Conservation (phyloP, 2,329 filamentous ascomycete genomes). For the Sporothrix brasiliensis region DNA sequence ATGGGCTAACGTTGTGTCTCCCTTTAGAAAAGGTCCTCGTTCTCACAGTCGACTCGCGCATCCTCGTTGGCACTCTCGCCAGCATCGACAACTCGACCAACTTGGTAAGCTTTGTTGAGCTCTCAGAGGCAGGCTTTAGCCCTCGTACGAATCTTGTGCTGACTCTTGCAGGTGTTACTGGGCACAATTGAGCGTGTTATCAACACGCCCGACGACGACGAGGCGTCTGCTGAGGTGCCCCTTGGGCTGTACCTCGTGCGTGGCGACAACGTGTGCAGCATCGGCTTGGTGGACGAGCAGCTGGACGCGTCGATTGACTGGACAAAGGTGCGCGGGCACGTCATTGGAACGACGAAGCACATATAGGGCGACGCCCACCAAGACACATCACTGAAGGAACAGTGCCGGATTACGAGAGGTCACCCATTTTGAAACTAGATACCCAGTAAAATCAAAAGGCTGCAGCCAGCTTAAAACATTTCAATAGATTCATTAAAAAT, state of each 20-base stretch:
- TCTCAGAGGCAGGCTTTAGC: background rate
- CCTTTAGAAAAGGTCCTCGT: constrained; percentile 82
- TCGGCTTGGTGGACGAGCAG: constrained; percentile 86
- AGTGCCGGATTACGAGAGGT: background rate
- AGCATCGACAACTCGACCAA: constrained; percentile 93
- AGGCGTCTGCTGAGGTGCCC: constrained; percentile 76
- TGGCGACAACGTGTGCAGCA: constrained; percentile 90
- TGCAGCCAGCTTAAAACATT: background rate
- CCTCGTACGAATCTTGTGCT: background rate
- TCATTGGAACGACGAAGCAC: constrained; percentile 85
- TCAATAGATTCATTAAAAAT: background rate
- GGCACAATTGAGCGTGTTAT: constrained; percentile 89
- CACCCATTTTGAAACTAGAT: constrained; percentile 22
- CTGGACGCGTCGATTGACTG: constrained; percentile 91
- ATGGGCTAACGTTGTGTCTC: background rate
- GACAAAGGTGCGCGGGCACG: constrained; percentile 81
- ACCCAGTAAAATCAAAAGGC: constrained; percentile 24
- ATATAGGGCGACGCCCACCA: constrained; percentile 41
- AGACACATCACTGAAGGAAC: background rate
- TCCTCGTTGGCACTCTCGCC: constrained; percentile 77
- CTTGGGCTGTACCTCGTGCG: constrained; percentile 90
- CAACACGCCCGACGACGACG: constrained; percentile 77
- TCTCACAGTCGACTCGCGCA: constrained; percentile 89
- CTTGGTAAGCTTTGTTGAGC: constrained; percentile 54
- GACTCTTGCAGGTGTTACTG: constrained; percentile 65